Evolutionary conservation across 352 stramenopile species (phyloP).

Genomic region (Phytopythium delawarense): DNA sequence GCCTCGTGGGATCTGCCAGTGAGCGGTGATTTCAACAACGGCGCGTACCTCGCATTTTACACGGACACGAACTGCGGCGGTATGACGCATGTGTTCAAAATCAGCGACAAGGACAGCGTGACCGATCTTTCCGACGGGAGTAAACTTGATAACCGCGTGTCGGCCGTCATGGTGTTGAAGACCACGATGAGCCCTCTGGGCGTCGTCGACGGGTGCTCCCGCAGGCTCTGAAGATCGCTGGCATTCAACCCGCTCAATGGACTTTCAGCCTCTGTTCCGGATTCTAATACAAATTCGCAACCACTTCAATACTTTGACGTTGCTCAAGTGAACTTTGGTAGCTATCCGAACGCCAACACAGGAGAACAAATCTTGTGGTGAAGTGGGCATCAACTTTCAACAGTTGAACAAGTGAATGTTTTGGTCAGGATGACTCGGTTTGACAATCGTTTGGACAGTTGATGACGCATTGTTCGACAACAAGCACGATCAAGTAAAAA

Average conservation of each 20-base stretch:
- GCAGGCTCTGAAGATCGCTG: too few species aligned
- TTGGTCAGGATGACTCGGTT: too few species aligned
- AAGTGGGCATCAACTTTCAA: neutral
- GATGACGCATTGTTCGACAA: too few species aligned
- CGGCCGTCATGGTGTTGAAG: slow-evolving; percentile 1
- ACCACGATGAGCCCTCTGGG: neutral
- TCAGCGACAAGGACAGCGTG: neutral
- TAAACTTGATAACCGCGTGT: neutral
- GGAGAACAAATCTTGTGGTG: neutral
- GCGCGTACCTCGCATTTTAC: slow-evolving; percentile 12
- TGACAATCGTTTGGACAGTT: too few species aligned
- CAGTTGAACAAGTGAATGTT: too few species aligned
- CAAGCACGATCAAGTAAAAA: too few species aligned
- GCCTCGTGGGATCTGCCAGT: neutral
- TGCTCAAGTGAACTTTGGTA: too few species aligned
- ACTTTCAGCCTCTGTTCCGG: too few species aligned
- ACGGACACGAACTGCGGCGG: neutral
- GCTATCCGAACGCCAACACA: too few species aligned
- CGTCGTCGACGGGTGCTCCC: neutral
- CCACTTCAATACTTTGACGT: too few species aligned
- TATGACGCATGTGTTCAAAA: neutral
- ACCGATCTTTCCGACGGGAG: neutral
- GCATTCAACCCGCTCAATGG: too few species aligned
- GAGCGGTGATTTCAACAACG: neutral
- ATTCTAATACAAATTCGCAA: too few species aligned